Percentiles rank a stretch among this genome's conserved stretches.
Conservation (phyloP, 345 rosid genomes). For the Nasturtium officinale region DNA sequence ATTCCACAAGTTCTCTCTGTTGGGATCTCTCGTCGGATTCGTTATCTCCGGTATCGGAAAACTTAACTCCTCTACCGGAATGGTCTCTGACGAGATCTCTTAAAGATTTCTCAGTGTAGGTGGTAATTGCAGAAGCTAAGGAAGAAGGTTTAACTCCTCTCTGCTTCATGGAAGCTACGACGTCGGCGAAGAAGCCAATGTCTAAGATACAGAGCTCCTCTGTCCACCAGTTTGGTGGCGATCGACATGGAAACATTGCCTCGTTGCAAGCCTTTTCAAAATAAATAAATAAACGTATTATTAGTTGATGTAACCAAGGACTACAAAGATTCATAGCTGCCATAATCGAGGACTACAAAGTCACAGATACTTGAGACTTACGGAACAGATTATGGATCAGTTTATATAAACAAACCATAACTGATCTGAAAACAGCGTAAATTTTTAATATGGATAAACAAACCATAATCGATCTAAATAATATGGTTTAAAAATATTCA, state of each 20-base stretch:
- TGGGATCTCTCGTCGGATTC: conserved; percentile 48
- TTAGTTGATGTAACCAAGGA: background rate
- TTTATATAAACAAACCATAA: too few species aligned
- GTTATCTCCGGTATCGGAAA: conserved; percentile 30
- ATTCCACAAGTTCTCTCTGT: conserved; percentile 66
- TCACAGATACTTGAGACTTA: conserved; percentile 14
- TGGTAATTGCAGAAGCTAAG: conserved; percentile 61
- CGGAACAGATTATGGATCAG: background rate
- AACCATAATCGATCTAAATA: background rate
- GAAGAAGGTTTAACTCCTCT: conserved; percentile 69
- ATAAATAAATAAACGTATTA: background rate
- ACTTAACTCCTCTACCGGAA: conserved; percentile 58
- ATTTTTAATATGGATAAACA: too few species aligned
- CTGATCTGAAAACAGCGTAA: too few species aligned
- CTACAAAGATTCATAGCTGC: background rate
- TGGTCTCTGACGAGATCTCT: conserved; percentile 86
- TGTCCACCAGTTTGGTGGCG: conserved; percentile 97
- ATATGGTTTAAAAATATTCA: background rate
- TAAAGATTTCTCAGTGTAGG: conserved; percentile 81
- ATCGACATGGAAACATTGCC: conserved; percentile 77
- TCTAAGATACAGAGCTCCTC: conserved; percentile 84
- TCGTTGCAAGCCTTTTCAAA: conserved; percentile 65
- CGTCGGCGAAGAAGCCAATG: conserved; percentile 53
- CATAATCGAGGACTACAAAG: background rate
- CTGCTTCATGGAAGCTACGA: conserved; percentile 62